Evolutionary conservation across 1,139 yeast genomes (phyloP), one percentile per base, ranked within the genome.

Genomic region (Yamadazyma conglobata): DNA sequence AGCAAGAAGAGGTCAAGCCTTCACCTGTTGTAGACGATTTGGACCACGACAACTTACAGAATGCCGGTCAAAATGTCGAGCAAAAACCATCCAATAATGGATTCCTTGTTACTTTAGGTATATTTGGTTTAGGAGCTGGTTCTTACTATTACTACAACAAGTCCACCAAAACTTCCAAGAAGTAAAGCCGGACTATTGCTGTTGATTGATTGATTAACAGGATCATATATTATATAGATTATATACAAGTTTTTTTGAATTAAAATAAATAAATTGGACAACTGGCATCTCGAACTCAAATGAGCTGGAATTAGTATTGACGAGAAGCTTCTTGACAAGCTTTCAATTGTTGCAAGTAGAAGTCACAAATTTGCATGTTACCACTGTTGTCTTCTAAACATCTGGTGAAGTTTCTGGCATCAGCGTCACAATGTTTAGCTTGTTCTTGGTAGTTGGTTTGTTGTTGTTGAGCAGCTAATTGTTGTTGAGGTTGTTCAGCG

Each of bases 271-370:
- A 19, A 25, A 10, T 16, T 4, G 10, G 12, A 25, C 14, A 14
- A 25, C 9, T 14, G 9, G 13, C 5, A 4, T 5, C 5, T n/a
- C 13, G n/a, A 15, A 27, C 30, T 14, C 16, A 10, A 15, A 10
- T 10, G 14, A 16, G 17, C 11, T n/a, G 24, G 16, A 22, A 32
- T 36, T 74, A 86, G 58, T 84, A 87, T 50, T 79, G 84, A 47
- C 81, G 76, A 38, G 96, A 71, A 49, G 96, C 96, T 61, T 85
- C 91, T 69, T 91, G 96, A 64, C 98, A 91, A 15, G 96, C 93
- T 71, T 85, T 89, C 60, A 91, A 79, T 69, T 89, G 96, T 67
- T 89, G 97, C 64, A 91, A 74, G 66, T 91, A 91, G 77, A 76
- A 91, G 56, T 88, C 96, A 68, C 98, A 91, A 48, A 84, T 80